A percentile compares a stretch with the other conserved stretches of the same genome.
Conservation (phyloP, 2,329 filamentous ascomycete species). For the Venturia carpophila region DNA sequence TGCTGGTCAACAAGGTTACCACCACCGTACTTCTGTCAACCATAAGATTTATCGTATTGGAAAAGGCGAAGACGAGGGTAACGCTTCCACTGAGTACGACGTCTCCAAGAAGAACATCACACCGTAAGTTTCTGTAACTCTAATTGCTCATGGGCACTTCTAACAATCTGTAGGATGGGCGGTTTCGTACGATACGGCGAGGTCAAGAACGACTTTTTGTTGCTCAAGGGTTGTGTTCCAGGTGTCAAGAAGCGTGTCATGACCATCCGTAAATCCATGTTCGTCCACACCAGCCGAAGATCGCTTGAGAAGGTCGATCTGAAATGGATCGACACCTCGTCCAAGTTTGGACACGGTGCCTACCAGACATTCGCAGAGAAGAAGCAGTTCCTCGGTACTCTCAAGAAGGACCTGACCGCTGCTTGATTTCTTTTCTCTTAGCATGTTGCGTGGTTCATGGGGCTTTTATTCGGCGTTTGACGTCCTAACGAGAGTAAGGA, state of each 20-base stretch:
- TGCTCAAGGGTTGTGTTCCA: constrained; percentile 95
- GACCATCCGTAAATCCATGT: constrained; percentile 98
- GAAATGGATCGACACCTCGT: constrained; percentile 99
- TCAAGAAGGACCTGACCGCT: constrained; percentile 84
- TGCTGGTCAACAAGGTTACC: constrained; percentile 99
- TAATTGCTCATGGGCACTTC: neutral
- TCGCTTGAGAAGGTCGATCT: constrained; percentile 98
- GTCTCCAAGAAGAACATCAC: constrained; percentile 99
- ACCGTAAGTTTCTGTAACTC: constrained; percentile 62
- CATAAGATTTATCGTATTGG: constrained; percentile 99
- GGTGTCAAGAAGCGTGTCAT: constrained; percentile 99
- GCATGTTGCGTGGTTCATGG: neutral
- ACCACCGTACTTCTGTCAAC: constrained; percentile 99
- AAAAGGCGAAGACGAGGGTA: constrained; percentile 83
- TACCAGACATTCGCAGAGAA: constrained; percentile 99
- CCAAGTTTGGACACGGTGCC: constrained; percentile 99
- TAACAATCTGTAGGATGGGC: constrained; percentile 64
- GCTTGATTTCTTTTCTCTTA: constrained; percentile 14
- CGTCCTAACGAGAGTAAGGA: constrained; percentile 4
- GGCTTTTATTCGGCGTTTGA: constrained; percentile 5
- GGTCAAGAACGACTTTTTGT: constrained; percentile 97
- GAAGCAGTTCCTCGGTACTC: constrained; percentile 91
- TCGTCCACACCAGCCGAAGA: constrained; percentile 89
- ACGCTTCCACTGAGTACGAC: constrained; percentile 90
- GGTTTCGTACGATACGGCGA: constrained; percentile 99